These are phyloP conservation scores for Elsinoe fawcettii DNA, from an alignment of 2,329 filamentous ascomycete species.

Conservation along the genomic window DNA sequence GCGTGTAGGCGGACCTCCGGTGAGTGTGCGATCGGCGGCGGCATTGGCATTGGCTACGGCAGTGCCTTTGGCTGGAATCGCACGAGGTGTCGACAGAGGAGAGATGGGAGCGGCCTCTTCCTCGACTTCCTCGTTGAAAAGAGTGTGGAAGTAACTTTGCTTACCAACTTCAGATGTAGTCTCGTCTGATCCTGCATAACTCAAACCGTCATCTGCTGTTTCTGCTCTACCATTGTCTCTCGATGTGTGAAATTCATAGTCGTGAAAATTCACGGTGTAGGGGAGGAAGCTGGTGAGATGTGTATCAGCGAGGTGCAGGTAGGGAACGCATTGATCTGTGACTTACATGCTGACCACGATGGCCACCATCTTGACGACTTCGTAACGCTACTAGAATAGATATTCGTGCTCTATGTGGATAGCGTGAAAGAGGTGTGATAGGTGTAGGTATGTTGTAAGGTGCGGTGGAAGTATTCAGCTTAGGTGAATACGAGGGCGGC, in stretches of 20 bases:
- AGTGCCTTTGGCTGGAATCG: slow-evolving; percentile 18
- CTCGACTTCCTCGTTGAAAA: slow-evolving; percentile 34
- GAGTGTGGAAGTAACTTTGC: background rate
- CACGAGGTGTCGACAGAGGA: slow-evolving; percentile 13
- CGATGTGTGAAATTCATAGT: slow-evolving; percentile 24
- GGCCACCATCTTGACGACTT: slow-evolving; percentile 14
- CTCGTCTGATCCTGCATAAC: background rate
- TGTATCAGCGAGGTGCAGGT: background rate
- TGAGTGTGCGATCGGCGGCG: background rate
- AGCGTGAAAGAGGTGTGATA: background rate
- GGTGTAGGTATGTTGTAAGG: background rate
- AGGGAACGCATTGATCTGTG: background rate
- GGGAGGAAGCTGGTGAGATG: slow-evolving; percentile 64
- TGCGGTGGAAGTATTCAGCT: background rate
- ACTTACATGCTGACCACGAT: slow-evolving; percentile 26
- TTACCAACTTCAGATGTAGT: background rate
- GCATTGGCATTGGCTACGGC: slow-evolving; percentile 23
- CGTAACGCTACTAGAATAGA: background rate
- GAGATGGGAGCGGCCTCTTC: background rate
- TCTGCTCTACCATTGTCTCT: background rate
- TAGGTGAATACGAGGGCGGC: background rate
- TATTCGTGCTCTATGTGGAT: background rate
- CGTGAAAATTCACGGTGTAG: slow-evolving; percentile 78
- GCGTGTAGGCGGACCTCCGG: background rate
- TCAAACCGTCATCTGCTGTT: background rate